Conservation (phyloP, 805 yeast species). For the Monosporozyma unispora region DNA sequence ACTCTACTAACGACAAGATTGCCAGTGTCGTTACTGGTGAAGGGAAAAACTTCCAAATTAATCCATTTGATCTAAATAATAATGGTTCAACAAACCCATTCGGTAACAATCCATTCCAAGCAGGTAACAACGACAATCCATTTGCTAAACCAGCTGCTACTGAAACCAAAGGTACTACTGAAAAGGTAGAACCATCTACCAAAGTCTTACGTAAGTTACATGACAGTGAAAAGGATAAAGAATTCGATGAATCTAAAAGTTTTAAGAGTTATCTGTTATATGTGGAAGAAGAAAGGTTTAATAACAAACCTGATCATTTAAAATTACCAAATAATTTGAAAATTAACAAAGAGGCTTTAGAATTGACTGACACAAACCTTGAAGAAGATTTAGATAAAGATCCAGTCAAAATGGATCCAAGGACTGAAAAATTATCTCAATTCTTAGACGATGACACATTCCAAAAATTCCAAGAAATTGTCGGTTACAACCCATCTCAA, state of each 20-base stretch:
- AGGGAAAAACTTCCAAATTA: slow-evolving; percentile 34
- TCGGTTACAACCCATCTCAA: slow-evolving; percentile 78
- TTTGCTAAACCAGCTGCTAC: slow-evolving; percentile 6
- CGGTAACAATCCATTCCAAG: slow-evolving; percentile 33
- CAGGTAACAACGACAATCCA: slow-evolving; percentile 25
- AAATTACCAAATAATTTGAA: slow-evolving; percentile 43
- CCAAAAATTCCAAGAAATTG: slow-evolving; percentile 65
- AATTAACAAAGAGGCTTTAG: slow-evolving; percentile 43
- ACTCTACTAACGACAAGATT: slow-evolving; percentile 30
- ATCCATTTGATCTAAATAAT: slow-evolving; percentile 26
- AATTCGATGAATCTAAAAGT: slow-evolving; percentile 15
- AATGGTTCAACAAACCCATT: slow-evolving; percentile 22
- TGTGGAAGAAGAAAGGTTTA: slow-evolving; percentile 63
- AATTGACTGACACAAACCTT: slow-evolving; percentile 31
- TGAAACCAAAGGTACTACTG: not conserved
- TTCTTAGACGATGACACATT: slow-evolving; percentile 69
- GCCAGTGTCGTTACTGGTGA: slow-evolving; percentile 27
- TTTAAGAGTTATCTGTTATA: slow-evolving; percentile 62
- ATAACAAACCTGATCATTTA: slow-evolving; percentile 39
- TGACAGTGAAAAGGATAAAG: slow-evolving; percentile 19
- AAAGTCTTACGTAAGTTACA: slow-evolving; percentile 29
- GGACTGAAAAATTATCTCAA: slow-evolving; percentile 41
- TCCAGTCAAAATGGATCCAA: slow-evolving; percentile 30
- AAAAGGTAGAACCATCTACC: slow-evolving; percentile 21
- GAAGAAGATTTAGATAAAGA: slow-evolving; percentile 24